Percentiles rank a stretch among this genome's conserved stretches.
phyloP scores from a whole-genome alignment of 495 filamentous ascomycete genomes.

The Lepidopterella palustris region DNA sequence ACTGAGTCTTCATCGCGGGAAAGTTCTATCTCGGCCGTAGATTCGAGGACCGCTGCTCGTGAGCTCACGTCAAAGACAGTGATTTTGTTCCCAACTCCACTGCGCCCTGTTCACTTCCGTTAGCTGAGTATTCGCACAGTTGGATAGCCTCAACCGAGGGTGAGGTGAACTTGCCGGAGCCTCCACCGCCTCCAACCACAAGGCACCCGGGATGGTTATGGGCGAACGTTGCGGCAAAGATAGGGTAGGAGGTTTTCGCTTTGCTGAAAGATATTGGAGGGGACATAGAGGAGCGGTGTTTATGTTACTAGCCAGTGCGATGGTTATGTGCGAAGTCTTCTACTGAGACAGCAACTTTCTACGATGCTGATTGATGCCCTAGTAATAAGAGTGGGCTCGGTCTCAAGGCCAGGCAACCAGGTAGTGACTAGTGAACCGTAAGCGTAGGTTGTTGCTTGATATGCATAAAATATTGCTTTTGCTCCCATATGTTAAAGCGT shows the following conservation, averaged over 20 bases:
- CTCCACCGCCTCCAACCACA: conserved; percentile 86
- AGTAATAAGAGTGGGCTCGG: too few relatives aligned
- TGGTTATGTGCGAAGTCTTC: too few relatives aligned
- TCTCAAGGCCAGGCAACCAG: too few relatives aligned
- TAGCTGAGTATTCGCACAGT: not conserved
- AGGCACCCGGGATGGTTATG: conserved; percentile 66
- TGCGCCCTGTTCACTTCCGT: conserved; percentile 40
- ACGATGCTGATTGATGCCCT: too few relatives aligned
- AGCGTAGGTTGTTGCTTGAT: too few relatives aligned
- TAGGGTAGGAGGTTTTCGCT: conserved; percentile 72
- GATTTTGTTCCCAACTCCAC: conserved; percentile 87
- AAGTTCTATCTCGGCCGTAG: conserved; percentile 69
- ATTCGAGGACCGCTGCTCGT: conserved; percentile 50
- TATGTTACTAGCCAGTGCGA: too few relatives aligned
- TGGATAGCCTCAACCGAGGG: not conserved
- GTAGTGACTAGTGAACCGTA: too few relatives aligned
- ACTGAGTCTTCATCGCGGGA: conserved; percentile 88
- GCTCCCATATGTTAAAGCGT: too few relatives aligned
- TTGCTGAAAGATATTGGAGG: conserved; percentile 47
- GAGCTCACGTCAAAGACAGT: conserved; percentile 62
- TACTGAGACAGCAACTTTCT: too few relatives aligned
- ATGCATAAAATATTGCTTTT: too few relatives aligned
- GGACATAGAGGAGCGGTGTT: not conserved
- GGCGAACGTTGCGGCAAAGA: conserved; percentile 86
- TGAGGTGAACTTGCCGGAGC: conserved; percentile 30